These are phyloP conservation scores for Xylariaceae sp. DNA, from an alignment of 2,329 filamentous ascomycete genomes.

Conservation along the genomic window DNA sequence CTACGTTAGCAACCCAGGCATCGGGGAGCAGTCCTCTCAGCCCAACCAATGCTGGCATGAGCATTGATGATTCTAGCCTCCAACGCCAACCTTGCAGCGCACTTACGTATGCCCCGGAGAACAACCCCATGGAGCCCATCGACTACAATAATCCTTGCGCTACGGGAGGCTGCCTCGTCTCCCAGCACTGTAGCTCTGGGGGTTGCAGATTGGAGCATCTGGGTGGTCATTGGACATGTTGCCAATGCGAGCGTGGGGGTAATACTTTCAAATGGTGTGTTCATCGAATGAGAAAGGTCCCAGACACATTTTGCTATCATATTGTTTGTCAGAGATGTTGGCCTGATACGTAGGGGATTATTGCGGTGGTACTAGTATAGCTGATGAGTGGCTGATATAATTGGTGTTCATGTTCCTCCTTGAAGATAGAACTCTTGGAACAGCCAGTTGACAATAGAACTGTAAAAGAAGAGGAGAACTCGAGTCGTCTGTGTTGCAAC, in stretches of 20 bases:
- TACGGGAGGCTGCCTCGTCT: slow-evolving; percentile 40
- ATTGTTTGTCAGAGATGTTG: slow-evolving; percentile 42
- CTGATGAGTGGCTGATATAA: no score
- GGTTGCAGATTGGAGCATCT: slow-evolving; percentile 46
- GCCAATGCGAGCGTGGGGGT: slow-evolving; percentile 41
- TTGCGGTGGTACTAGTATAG: no score
- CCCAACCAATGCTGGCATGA: slow-evolving; percentile 4
- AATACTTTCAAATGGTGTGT: slow-evolving; percentile 43
- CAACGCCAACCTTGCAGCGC: slow-evolving; percentile 25
- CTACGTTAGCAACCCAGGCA: slow-evolving; percentile 25
- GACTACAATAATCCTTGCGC: slow-evolving; percentile 34
- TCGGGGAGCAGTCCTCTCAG: slow-evolving; percentile 17
- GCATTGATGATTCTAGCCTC: slow-evolving; percentile 2
- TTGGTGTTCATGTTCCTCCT: no score
- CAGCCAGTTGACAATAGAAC: no score
- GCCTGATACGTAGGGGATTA: slow-evolving; percentile 22
- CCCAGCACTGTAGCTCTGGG: slow-evolving; percentile 43
- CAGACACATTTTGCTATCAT: slow-evolving; percentile 50
- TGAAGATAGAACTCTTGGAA: no score
- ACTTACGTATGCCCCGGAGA: slow-evolving; percentile 21
- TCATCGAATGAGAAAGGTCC: slow-evolving; percentile 40
- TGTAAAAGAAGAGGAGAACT: no score
- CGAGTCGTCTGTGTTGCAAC: no score
- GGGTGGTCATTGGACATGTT: slow-evolving; percentile 46
- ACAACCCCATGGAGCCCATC: no score